phyloP scores from a whole-genome alignment of 2,329 filamentous ascomycete genomes.

The Cordyceps javanica region DNA sequence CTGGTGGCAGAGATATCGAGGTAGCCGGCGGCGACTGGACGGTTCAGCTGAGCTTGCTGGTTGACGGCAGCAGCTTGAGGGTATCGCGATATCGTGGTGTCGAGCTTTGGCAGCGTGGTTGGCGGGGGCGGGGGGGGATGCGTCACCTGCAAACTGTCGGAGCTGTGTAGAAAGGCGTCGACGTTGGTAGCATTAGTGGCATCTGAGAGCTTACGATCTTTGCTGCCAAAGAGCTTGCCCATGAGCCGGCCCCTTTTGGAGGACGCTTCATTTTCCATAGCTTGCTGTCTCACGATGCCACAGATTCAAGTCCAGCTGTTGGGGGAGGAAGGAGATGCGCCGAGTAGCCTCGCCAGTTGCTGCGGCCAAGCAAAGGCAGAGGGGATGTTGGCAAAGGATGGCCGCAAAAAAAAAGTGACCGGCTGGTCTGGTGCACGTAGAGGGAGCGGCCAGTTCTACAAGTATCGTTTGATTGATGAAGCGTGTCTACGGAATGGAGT shows the following conservation, averaged over 20 bases:
- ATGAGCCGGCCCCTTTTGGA: constrained; percentile 50
- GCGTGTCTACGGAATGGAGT: not conserved
- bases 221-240: constrained; percentile 54
- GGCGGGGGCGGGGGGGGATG: constrained; percentile 40
- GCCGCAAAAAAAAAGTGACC: not conserved
- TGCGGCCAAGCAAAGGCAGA: constrained; percentile 16
- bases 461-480: not conserved
- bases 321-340: constrained; percentile 13
- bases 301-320: constrained; percentile 24
- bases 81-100: constrained; percentile 51
- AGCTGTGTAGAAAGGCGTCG: constrained; percentile 52
- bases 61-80: constrained; percentile 46
- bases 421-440: not conserved
- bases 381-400: not conserved
- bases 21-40: constrained; percentile 33
- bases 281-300: constrained; percentile 16
- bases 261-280: constrained; percentile 42
- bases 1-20: constrained; percentile 34
- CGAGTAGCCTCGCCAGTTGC: constrained; percentile 17
- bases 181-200: constrained; percentile 40
- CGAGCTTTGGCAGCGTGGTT: constrained; percentile 40
- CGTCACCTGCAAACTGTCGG: constrained; percentile 49
- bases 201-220: constrained; percentile 33
- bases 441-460: not conserved
- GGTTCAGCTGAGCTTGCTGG: constrained; percentile 37